Percentiles rank a stretch among this genome's conserved stretches.
Conservation (phyloP, 177 flowering plant species). For the Vitis hybrid region DNA sequence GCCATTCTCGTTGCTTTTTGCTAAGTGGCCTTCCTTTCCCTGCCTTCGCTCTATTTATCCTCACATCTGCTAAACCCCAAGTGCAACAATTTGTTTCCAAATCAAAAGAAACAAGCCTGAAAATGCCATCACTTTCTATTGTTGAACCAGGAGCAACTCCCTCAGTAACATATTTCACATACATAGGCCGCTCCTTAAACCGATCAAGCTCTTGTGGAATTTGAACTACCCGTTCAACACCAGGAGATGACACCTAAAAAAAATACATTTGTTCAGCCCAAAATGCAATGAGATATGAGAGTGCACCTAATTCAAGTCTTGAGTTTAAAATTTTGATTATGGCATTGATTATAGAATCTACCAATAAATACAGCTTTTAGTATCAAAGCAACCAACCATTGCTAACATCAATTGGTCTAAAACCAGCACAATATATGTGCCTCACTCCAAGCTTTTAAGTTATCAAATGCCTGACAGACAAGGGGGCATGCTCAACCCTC, state of each 20-base stretch:
- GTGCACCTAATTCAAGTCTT: neutral
- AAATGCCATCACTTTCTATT: slow-evolving; percentile 70
- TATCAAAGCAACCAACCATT: too few species aligned
- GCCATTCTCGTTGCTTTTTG: slow-evolving; percentile 87
- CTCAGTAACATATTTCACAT: slow-evolving; percentile 58
- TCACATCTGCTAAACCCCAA: slow-evolving; percentile 90
- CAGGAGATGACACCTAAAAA: slow-evolving; percentile 85
- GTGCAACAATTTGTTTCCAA: slow-evolving; percentile 54
- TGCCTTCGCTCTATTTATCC: slow-evolving; percentile 68
- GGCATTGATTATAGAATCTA: neutral
- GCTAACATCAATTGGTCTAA: too few species aligned
- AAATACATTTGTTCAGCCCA: slow-evolving; percentile 1
- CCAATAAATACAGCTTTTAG: too few species aligned
- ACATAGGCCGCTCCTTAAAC: slow-evolving; percentile 73
- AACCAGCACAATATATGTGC: neutral
- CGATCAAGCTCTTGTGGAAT: slow-evolving; percentile 78
- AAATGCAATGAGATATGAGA: neutral
- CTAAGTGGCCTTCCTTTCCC: slow-evolving; percentile 93
- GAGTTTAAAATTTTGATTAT: neutral
- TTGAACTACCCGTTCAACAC: slow-evolving; percentile 71
- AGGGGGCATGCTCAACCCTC: neutral
- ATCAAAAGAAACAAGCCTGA: slow-evolving; percentile 71
- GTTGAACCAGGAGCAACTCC: slow-evolving; percentile 27
- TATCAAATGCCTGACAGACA: neutral
- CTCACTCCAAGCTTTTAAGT: neutral